A percentile compares a stretch with the other conserved stretches of the same genome.
These are phyloP conservation scores for Acidomyces sp. DNA, from an alignment of 495 filamentous ascomycete genomes.

Conservation along the genomic window DNA sequence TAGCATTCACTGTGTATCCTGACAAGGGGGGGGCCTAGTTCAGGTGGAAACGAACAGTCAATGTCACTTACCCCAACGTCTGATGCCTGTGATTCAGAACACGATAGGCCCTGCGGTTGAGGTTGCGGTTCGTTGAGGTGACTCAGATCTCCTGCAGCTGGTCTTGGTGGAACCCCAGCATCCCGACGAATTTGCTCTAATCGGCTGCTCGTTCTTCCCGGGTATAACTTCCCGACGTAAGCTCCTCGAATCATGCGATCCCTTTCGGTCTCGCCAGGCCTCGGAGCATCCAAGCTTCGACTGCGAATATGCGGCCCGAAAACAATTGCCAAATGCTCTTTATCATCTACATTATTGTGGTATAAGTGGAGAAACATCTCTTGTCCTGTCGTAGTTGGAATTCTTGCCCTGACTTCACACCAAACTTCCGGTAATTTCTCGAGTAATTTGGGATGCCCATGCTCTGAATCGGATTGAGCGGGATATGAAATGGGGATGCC, in stretches of 20 bases:
- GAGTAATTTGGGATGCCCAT: constrained; percentile 19
- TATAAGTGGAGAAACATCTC: constrained; percentile 98
- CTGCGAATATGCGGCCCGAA: constrained; percentile 79
- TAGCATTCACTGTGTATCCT: constrained; percentile 98
- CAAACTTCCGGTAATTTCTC: constrained; percentile 27
- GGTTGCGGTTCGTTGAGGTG: neutral
- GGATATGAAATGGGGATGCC: constrained; percentile 24
- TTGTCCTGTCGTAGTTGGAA: constrained; percentile 55
- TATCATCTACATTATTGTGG: constrained; percentile 79
- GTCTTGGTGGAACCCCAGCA: constrained; percentile 15
- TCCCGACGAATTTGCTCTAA: constrained; percentile 38
- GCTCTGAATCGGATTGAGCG: neutral
- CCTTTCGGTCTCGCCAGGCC: constrained; percentile 85
- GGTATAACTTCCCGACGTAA: constrained; percentile 76
- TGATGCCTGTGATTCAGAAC: neutral
- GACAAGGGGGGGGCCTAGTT: constrained; percentile 50
- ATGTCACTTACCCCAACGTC: constrained; percentile 4
- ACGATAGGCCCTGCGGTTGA: neutral
- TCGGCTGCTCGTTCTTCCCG: constrained; percentile 54
- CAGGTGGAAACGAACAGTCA: constrained; percentile 5
- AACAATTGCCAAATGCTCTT: constrained; percentile 96
- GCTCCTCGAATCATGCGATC: constrained; percentile 92
- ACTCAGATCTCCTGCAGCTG: constrained; percentile 6
- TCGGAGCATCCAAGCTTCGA: constrained; percentile 59
- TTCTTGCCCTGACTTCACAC: constrained; percentile 34